Conservation (phyloP, 2,329 filamentous ascomycete genomes). For the Alternaria ethzedia region DNA sequence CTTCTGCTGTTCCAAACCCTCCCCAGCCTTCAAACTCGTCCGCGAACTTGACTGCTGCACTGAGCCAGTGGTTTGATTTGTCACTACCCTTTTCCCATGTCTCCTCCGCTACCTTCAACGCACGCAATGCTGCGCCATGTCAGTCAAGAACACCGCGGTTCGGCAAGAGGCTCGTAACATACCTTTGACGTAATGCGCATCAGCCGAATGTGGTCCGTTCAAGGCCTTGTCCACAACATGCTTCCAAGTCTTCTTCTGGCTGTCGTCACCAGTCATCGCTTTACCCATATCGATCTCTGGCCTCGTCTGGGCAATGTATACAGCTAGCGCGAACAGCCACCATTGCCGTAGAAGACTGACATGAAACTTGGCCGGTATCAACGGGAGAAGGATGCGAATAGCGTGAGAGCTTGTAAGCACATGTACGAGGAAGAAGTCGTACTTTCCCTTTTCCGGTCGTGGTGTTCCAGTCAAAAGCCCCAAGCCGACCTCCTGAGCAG, state of each 20-base stretch:
- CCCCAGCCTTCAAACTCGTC: conserved; percentile 77
- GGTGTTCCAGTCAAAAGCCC: conserved; percentile 64
- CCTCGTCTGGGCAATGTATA: conserved; percentile 78
- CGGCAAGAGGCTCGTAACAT: conserved; percentile 13
- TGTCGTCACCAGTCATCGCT: conserved; percentile 62
- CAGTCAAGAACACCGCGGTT: conserved; percentile 5
- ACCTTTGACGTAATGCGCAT: conserved; percentile 88
- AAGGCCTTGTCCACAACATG: conserved; percentile 76
- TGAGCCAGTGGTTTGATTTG: conserved; percentile 68
- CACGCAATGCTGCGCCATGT: conserved; percentile 65
- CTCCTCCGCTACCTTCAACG: conserved; percentile 74
- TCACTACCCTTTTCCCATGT: conserved; percentile 70
- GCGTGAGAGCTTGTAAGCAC: conserved; percentile 82
- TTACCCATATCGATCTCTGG: conserved; percentile 73
- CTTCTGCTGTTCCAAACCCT: conserved; percentile 48
- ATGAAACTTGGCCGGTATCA: conserved; percentile 76
- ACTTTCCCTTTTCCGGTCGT: conserved; percentile 55
- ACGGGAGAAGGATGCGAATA: conserved; percentile 80
- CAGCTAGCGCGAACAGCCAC: conserved; percentile 82
- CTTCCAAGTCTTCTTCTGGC: conserved; percentile 74
- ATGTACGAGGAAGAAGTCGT: conserved; percentile 85
- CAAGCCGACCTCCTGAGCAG: conserved; percentile 66
- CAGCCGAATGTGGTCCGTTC: conserved; percentile 69
- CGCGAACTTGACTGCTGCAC: conserved; percentile 73
- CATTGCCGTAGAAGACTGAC: conserved; percentile 79